A percentile compares a stretch with the other conserved stretches of the same genome.
phyloP scores from a whole-genome alignment of 345 rosid species.

The Combretum micranthum region DNA sequence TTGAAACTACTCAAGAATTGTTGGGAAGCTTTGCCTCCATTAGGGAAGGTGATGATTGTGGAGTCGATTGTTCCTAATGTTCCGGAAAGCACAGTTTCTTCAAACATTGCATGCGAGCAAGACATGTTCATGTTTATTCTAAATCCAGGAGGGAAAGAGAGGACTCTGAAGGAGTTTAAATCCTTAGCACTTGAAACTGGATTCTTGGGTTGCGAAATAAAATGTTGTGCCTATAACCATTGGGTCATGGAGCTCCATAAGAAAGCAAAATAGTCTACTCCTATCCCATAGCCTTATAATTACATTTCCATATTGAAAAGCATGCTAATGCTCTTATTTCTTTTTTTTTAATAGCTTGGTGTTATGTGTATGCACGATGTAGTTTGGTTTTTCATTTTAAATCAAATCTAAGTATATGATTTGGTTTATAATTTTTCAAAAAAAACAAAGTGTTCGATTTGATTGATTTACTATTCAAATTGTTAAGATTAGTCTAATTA shows the following conservation, averaged over 20 bases:
- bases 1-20: constrained; percentile 12
- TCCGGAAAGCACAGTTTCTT: constrained; percentile 5
- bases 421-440: not conserved
- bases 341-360: too few species aligned
- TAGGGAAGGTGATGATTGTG: constrained; percentile 12
- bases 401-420: too few species aligned
- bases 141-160: constrained; percentile 11
- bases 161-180: constrained; percentile 14
- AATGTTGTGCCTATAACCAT: constrained; percentile 6
- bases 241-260: constrained; percentile 17
- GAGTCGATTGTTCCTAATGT: constrained; percentile 7
- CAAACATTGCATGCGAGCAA: constrained; percentile 5
- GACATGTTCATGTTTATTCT: constrained; percentile 10
- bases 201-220: constrained; percentile 10
- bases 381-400: too few species aligned
- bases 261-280: not conserved
- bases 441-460: too few species aligned
- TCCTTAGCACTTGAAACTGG: constrained; percentile 12
- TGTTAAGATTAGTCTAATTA: too few species aligned
- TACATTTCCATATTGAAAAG: too few species aligned
- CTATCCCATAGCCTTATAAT: too few species aligned
- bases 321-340: too few species aligned
- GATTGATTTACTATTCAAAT: too few species aligned
- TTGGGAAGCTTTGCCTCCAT: constrained; percentile 6
- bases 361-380: too few species aligned